Evolutionary conservation across 768 basidiomycete species (phyloP), one percentile per base, ranked within the genome.

Genomic region (Pulveroboletus sp.): DNA sequence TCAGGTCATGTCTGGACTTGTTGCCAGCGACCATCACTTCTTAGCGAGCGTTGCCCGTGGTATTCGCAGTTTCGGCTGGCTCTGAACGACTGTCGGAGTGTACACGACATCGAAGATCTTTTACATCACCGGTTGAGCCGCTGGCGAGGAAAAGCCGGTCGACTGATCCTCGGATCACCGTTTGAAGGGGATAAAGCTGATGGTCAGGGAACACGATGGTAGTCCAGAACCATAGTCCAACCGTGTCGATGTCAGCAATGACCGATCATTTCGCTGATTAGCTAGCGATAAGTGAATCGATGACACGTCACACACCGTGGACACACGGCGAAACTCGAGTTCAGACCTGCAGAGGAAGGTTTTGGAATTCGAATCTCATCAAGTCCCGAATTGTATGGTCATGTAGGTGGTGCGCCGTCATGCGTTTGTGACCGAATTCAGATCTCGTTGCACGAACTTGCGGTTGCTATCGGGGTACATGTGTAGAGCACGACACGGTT

Each of bases 51-150:
- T 47, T 73, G 74, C 28, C 69, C 78, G 28, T 83, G 82, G 82
- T 81, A 76, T 60, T 57, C 67, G 15, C 79, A 77, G 56, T 83
- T 85, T 65, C 74, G 79, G 46, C 54, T 71, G 48, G 71, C 72
- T 5, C 53, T 85, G 50, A 62, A 62, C 38, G 62, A 57, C 21
- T 78, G 79, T 43, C 58, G 62, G 39, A 72, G 70, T 21, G 47
- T 77, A 26, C 75, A 76, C 28, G 78, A 77, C 26, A 71, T 83
- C 39, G 75, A 77, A 51, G 33, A 37, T 31, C 67, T 83, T 35
- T 58, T 83, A 33, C 59, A 59, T 46, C 60, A 53, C 28, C 76
- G 71, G 57, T 74, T 80, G 33, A 71, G 73, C 47, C 67, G 71
- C 49, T 81, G 79, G 79, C 74, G 79, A 54, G 77, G 76, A n/a